These are phyloP conservation scores for Emmonsia crescens DNA, from an alignment of 2,329 filamentous ascomycete genomes.

Conservation along the genomic window DNA sequence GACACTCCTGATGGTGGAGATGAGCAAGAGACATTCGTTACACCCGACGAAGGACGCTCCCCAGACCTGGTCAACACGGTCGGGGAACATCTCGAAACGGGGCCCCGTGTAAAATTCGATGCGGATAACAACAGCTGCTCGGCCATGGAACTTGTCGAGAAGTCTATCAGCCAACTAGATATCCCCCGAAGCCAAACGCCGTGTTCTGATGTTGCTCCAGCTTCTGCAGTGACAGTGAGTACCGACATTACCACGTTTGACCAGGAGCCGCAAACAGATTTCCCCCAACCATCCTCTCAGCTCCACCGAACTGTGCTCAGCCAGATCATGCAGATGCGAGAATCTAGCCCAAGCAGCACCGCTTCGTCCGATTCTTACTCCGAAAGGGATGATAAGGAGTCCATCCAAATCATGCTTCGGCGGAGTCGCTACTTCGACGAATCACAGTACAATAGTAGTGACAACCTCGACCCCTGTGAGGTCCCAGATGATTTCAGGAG, in stretches of 20 bases:
- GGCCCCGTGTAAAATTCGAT: not conserved
- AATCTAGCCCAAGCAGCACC: constrained; percentile 32
- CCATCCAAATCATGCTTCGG: constrained; percentile 46
- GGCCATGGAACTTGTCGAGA: not conserved
- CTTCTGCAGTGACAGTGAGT: constrained; percentile 50
- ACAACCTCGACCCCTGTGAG: constrained; percentile 22
- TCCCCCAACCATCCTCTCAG: constrained; percentile 23
- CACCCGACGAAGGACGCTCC: constrained; percentile 12
- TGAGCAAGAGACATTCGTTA: constrained; percentile 12
- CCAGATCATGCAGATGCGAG: constrained; percentile 40
- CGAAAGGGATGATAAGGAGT: constrained; percentile 40
- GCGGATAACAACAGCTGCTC: not conserved
- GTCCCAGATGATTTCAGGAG: constrained; percentile 4
- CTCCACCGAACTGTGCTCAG: constrained; percentile 35
- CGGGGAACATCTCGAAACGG: not conserved
- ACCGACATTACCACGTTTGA: constrained; percentile 56
- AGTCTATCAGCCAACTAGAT: not conserved
- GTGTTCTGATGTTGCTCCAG: constrained; percentile 39
- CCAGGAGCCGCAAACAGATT: constrained; percentile 56
- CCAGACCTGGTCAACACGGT: constrained; percentile 4
- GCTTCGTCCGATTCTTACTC: constrained; percentile 24
- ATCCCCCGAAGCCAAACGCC: constrained; percentile 6
- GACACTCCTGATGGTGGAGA: not conserved
- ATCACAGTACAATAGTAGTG: constrained; percentile 19
- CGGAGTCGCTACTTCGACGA: constrained; percentile 34